These are phyloP conservation scores for Neurospora sp. DNA, from an alignment of 495 filamentous ascomycete genomes.

Conservation along the genomic window DNA sequence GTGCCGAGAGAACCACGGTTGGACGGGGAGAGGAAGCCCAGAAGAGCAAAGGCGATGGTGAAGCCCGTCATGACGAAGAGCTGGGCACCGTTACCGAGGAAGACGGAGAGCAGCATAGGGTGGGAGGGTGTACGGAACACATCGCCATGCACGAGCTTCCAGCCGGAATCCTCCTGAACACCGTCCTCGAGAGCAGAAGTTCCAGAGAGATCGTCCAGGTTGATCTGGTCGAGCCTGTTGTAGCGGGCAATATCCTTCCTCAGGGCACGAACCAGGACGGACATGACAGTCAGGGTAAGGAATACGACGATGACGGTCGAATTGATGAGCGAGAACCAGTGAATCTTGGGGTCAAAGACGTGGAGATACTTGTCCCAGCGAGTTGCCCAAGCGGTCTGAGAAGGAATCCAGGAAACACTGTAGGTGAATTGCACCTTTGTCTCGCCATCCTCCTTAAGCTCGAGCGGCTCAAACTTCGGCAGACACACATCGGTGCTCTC, in stretches of 20 bases:
- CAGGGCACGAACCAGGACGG: constrained; percentile 75
- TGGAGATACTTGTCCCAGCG: constrained; percentile 97
- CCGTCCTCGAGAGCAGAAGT: constrained; percentile 77
- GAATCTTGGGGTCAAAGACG: constrained; percentile 90
- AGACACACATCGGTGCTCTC: constrained; percentile 52
- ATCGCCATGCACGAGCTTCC: constrained; percentile 97
- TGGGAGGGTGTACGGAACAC: constrained; percentile 84
- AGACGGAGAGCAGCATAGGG: constrained; percentile 72
- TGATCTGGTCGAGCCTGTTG: constrained; percentile 81
- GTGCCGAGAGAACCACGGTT: constrained; percentile 90
- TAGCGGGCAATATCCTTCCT: constrained; percentile 93
- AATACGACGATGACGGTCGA: constrained; percentile 89
- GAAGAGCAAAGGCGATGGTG: constrained; percentile 85
- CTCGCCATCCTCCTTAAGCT: constrained; percentile 46
- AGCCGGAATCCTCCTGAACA: constrained; percentile 94
- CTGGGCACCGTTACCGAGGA: constrained; percentile 90
- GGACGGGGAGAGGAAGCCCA: constrained; percentile 89
- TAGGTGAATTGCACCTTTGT: constrained; percentile 82
- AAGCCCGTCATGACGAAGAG: constrained; percentile 95
- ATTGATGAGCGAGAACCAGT: constrained; percentile 96
- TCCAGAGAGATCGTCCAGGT: constrained; percentile 72
- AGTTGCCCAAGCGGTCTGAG: constrained; percentile 81
- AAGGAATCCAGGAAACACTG: constrained; percentile 74
- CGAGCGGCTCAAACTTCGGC: constrained; percentile 36
- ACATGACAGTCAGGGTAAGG: constrained; percentile 79